phyloP scores from a whole-genome alignment of 257 asterid genomes.

The Fraxinus americana region DNA sequence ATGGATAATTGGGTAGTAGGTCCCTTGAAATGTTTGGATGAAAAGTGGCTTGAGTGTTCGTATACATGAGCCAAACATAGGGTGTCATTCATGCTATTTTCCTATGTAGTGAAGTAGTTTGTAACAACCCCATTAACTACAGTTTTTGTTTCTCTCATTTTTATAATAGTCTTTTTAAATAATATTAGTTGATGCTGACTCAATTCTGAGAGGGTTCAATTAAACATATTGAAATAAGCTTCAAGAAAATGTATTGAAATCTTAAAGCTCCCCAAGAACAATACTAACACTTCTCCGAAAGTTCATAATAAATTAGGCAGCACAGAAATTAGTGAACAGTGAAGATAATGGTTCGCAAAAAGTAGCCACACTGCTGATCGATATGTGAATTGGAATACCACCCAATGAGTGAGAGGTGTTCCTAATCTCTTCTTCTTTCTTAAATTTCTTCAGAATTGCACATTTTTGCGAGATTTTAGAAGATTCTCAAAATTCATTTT shows the following conservation, averaged over 20 bases:
- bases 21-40: no score
- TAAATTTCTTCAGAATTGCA: background rate
- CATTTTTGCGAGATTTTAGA: background rate
- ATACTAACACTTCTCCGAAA: background rate
- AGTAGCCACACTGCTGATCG: background rate
- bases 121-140: background rate
- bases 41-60: no score
- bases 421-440: background rate
- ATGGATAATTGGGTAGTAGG: no score
- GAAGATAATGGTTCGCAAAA: background rate
- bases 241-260: background rate
- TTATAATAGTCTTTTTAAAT: background rate
- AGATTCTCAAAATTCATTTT: background rate
- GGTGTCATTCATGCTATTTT: background rate
- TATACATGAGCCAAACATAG: no score
- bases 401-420: background rate
- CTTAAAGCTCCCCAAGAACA: background rate
- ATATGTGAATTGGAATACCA: background rate
- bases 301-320: background rate
- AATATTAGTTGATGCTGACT: background rate
- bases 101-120: background rate
- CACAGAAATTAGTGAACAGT: background rate
- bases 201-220: background rate
- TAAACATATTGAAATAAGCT: background rate
- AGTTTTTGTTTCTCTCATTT: background rate